A percentile compares a stretch with the other conserved stretches of the same genome.
Conservation (phyloP, 2,329 filamentous ascomycete genomes). For the Colletotrichum sp. region DNA sequence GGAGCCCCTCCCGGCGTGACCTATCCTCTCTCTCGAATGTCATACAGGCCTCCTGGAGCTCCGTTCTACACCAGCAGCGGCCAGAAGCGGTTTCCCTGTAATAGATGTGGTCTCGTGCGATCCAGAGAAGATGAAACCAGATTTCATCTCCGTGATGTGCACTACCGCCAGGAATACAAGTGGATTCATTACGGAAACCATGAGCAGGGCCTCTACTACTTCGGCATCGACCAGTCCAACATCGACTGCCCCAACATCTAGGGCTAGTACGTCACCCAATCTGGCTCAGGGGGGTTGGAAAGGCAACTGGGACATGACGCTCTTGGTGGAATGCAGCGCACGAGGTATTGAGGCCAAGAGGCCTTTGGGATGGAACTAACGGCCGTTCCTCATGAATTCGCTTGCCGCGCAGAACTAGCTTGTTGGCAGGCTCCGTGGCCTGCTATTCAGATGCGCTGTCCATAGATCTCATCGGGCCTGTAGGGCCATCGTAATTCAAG, state of each 20-base stretch:
- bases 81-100: neutral
- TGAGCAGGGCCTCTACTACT: neutral
- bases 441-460: rapidly evolving
- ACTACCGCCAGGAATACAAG: neutral
- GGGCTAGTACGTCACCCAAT: neutral
- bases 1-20: neutral
- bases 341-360: neutral
- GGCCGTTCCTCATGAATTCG: neutral
- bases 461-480: neutral
- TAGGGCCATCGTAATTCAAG: neutral
- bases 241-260: neutral
- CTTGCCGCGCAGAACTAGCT: neutral
- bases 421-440: rapidly evolving
- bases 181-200: neutral
- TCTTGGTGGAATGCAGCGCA: neutral
- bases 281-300: neutral
- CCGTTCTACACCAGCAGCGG: neutral
- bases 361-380: neutral
- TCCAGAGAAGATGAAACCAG: neutral
- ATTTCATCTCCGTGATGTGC: neutral
- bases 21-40: neutral
- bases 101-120: neutral
- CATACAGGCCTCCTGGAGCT: no score
- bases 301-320: neutral
- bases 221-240: neutral